Base-by-base conservation (phyloP, 306 rosid genomes). In the Pachyrhizus erosus region DNA sequence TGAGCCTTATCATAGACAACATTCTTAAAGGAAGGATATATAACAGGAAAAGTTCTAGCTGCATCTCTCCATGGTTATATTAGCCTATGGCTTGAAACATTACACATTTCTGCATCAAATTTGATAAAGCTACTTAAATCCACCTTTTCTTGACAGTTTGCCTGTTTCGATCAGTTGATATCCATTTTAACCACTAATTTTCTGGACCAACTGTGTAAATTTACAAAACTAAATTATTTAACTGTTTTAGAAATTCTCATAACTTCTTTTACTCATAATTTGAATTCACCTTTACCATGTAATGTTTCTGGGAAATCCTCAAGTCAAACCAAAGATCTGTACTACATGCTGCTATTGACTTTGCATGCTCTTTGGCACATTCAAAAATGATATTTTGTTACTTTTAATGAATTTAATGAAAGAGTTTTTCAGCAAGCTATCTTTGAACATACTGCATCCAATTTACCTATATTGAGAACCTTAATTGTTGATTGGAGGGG, bases 381-480 rank as follows among this genome's bases (percentile, higher is more conserved):
- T 69, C 20, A 73, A 42, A 57, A 37, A 18, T 48, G 49, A 60
- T 57, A 68, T 70, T 9, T 75, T 42, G 14, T 43, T 64, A 11
- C 29, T n/a, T n/a, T n/a, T n/a, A n/a, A n/a, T n/a, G n/a, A n/a
- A n/a, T n/a, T n/a, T n/a, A n/a, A n/a, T n/a, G n/a, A n/a, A n/a
- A 57, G 31, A 57, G 14, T 5, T 74, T 81, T 69, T 45, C 51
- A 14, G 34, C 79, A 69, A 9, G 29, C 69, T 6, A 60, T 76
- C 21, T 14, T 18, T 69, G 51, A 58, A 48, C 27, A 23, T 39
- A 26, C 55, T 1, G 43, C 37, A 64, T 66, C 45, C 12, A 37
- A 13, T 26, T 61, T 60, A 33, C 73, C 14, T 66, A 23, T 74
- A 39, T 79, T 49, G 60, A 73, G 84, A 68, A 79, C 75, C 73